Conservation (phyloP, 2,329 filamentous ascomycete genomes). For the Penicillium janthinellum region DNA sequence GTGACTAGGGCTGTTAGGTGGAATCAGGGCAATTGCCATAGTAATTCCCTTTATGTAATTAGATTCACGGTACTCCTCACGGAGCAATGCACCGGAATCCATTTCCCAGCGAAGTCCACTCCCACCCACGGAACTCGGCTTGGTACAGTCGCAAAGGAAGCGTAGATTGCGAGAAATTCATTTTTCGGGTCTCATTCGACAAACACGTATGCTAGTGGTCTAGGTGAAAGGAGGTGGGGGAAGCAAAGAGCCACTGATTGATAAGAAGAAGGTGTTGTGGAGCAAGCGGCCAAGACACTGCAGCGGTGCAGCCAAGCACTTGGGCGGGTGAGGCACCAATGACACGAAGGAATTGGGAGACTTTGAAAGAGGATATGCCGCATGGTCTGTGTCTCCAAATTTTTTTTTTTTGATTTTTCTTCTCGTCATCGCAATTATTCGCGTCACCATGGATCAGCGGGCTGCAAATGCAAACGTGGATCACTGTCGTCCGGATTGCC, state of each 20-base stretch:
- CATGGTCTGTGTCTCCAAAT: too few relatives aligned
- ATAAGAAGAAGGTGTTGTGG: constrained; percentile 20
- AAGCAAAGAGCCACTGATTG: constrained; percentile 25
- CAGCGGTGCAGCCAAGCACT: constrained; percentile 6
- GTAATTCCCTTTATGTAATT: background rate
- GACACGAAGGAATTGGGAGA: background rate
- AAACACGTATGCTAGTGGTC: background rate
- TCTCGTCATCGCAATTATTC: constrained; percentile 7
- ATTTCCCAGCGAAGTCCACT: background rate
- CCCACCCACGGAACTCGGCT: background rate
- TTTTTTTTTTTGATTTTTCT: background rate
- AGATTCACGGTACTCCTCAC: background rate
- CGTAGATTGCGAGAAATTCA: constrained; percentile 10
- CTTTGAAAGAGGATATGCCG: background rate
- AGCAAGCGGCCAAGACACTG: constrained; percentile 12
- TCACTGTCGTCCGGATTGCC: constrained; percentile 14
- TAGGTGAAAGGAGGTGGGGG: constrained; percentile 1
- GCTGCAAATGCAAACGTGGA: constrained; percentile 11
- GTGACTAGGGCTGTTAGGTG: too few relatives aligned
- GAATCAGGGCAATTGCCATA: too few relatives aligned
- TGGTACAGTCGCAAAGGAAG: background rate
- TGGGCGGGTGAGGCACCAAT: constrained; percentile 9
- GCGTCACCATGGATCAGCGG: constrained; percentile 15
- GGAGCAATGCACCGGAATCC: background rate
- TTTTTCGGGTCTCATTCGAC: constrained; percentile 21